These are phyloP conservation scores for Brasenia schreberi DNA, from an alignment of 164 flowering plant genomes.

Conservation along the genomic window DNA sequence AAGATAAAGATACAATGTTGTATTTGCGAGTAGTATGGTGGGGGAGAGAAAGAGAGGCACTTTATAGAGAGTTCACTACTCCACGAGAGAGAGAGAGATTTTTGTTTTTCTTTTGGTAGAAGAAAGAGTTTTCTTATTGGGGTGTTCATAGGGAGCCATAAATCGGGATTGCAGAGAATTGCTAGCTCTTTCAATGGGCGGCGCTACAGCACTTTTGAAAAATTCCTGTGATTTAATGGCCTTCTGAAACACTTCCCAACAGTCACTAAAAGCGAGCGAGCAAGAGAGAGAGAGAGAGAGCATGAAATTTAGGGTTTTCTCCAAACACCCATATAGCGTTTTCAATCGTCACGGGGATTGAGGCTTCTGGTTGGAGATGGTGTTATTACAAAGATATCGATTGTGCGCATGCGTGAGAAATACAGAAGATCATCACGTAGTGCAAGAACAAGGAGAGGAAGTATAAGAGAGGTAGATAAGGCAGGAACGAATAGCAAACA, in stretches of 20 bases:
- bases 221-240: constrained; percentile 49
- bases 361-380: background rate
- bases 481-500: background rate
- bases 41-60: constrained; percentile 4
- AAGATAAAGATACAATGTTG: background rate
- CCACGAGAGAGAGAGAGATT: background rate
- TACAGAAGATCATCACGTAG: background rate
- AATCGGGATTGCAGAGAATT: constrained; percentile 24
- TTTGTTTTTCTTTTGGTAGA: too few relatives aligned
- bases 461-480: background rate
- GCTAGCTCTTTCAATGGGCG: constrained; percentile 44
- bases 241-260: background rate
- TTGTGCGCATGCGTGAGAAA: background rate
- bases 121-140: background rate
- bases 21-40: background rate
- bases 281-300: background rate
- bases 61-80: too few relatives aligned
- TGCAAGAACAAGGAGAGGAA: background rate
- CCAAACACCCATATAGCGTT: background rate
- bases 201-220: constrained; percentile 47
- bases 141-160: constrained; percentile 13
- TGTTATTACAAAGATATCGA: background rate
- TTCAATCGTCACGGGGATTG: background rate
- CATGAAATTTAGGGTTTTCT: background rate
- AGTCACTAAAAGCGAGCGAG: background rate